phyloP scores from a whole-genome alignment of 1,139 yeast species.

The Geotrichum cucujoidarum region DNA sequence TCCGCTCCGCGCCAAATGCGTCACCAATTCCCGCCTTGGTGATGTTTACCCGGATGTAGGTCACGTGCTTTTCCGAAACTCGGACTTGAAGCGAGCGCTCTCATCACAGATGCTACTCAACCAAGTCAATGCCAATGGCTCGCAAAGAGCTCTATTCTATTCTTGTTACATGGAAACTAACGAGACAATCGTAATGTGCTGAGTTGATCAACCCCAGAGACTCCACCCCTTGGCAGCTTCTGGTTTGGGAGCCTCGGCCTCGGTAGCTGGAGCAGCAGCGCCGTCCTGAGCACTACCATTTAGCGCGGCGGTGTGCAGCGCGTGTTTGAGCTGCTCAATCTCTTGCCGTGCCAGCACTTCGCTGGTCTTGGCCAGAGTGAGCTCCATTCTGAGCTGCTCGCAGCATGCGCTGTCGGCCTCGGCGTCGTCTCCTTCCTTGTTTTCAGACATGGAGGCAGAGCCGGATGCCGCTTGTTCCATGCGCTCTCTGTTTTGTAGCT shows the following conservation, averaged over 20 bases:
- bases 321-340: slow-evolving; percentile 32
- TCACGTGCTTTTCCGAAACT: no score
- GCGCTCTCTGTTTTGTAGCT: slow-evolving; percentile 17
- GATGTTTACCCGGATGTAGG: no score
- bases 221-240: slow-evolving; percentile 15
- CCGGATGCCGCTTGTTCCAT: slow-evolving; percentile 1
- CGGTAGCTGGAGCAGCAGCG: background rate
- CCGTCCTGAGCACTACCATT: background rate
- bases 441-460: background rate
- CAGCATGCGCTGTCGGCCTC: slow-evolving; percentile 21
- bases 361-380: slow-evolving; percentile 32
- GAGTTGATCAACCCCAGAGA: slow-evolving; percentile 8
- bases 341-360: slow-evolving; percentile 35
- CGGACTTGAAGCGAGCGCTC: no score
- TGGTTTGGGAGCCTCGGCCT: background rate
- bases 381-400: slow-evolving; percentile 33
- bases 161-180: background rate
- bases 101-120: no score
- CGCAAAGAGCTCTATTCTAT: no score
- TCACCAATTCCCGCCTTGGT: no score
- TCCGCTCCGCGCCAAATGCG: no score
- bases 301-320: slow-evolving; percentile 18
- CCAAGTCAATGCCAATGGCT: no score
- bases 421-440: slow-evolving; percentile 13
- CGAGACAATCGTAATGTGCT: background rate